These are phyloP conservation scores for Annulohypoxylon stygium DNA, from an alignment of 495 filamentous ascomycete species.

Conservation along the genomic window DNA sequence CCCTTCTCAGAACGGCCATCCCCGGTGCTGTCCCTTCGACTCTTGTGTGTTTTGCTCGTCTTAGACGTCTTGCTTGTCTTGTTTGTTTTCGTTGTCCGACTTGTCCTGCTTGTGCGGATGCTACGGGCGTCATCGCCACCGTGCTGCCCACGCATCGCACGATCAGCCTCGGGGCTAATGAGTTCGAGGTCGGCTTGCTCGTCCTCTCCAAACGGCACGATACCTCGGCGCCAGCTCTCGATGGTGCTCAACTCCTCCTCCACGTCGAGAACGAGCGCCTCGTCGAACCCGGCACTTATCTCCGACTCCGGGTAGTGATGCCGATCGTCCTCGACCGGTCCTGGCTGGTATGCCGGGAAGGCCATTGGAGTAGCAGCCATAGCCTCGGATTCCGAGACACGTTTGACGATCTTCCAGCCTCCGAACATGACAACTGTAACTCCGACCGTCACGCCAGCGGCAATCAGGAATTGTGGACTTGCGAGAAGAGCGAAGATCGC, in stretches of 20 bases:
- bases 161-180: constrained; percentile 81
- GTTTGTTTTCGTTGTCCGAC: constrained; percentile 43
- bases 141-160: constrained; percentile 59
- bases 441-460: constrained; percentile 87
- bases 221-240: constrained; percentile 87
- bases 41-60: constrained; percentile 49
- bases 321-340: background rate
- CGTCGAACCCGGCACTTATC: constrained; percentile 56
- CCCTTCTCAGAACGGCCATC: constrained; percentile 48
- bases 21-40: constrained; percentile 37
- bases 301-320: constrained; percentile 46
- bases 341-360: constrained; percentile 41
- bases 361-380: constrained; percentile 64
- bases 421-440: constrained; percentile 94
- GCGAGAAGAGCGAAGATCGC: constrained; percentile 88
- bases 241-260: constrained; percentile 72
- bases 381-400: constrained; percentile 68
- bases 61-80: constrained; percentile 43
- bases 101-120: constrained; percentile 39
- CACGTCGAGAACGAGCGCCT: constrained; percentile 60
- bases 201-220: constrained; percentile 68
- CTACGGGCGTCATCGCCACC: constrained; percentile 53
- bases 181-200: constrained; percentile 88
- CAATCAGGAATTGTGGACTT: constrained; percentile 92
- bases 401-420: constrained; percentile 96